A percentile compares a stretch with the other conserved stretches of the same genome.
phyloP scores from a whole-genome alignment of 2,329 filamentous ascomycete genomes.

The Fusarium staphyleae region DNA sequence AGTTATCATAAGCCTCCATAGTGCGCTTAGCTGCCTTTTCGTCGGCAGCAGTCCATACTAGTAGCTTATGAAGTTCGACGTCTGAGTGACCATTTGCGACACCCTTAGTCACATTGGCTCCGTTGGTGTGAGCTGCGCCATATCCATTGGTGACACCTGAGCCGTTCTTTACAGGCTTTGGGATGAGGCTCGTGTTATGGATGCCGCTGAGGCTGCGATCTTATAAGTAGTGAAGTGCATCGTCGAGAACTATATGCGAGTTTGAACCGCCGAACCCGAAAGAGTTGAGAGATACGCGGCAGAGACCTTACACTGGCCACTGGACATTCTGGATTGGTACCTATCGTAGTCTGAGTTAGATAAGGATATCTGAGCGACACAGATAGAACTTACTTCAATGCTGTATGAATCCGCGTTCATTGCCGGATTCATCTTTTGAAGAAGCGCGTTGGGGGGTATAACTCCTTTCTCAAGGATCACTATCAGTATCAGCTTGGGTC shows the following conservation, averaged over 20 bases:
- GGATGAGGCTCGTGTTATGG: not conserved
- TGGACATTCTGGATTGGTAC: not conserved
- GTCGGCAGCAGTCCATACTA: constrained; percentile 48
- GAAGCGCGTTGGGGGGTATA: constrained; percentile 1
- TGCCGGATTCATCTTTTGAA: not conserved
- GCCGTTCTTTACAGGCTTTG: not conserved
- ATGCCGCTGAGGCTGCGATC: not conserved
- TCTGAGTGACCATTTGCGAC: too few relatives aligned
- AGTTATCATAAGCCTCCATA: not conserved
- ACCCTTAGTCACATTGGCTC: too few relatives aligned
- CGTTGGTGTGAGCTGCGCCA: not conserved
- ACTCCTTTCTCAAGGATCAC: constrained; percentile 13
- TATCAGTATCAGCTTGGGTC: not conserved
- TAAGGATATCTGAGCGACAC: too few relatives aligned
- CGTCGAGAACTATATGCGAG: constrained; percentile 50
- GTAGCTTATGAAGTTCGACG: constrained; percentile 47
- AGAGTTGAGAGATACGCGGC: constrained; percentile 48
- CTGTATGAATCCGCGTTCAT: not conserved
- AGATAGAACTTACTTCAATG: not conserved
- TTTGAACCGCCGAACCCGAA: constrained; percentile 58
- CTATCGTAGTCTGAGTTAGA: too few relatives aligned
- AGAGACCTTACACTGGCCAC: constrained; percentile 6
- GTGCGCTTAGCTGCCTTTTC: constrained; percentile 39
- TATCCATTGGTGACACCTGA: not conserved
- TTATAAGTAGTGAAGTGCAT: constrained; percentile 17